Base-by-base conservation (phyloP, 1,139 yeast species). In the Wickerhamomyces sp. region DNA sequence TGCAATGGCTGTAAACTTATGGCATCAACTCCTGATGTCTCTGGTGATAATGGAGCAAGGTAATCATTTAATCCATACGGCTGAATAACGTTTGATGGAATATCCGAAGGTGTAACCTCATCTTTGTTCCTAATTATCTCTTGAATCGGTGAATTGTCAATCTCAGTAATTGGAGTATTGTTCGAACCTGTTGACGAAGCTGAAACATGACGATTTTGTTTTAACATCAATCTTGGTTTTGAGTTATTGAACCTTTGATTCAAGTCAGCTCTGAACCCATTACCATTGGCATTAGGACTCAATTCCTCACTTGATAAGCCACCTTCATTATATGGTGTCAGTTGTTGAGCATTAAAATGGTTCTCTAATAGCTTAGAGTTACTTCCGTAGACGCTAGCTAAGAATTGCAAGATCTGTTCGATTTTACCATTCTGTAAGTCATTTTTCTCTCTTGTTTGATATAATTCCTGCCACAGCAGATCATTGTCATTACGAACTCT, bases 401-500 rank as follows among this genome's bases (percentile, higher is more conserved):
- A 70, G 57, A 93, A 91, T 54, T 94, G 79, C 59, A 94, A 69
- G 40, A 93, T 93, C 57, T 88, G 85, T 56, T 90, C 96, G 50
- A 93, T 72, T 27, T 96, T 89, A 53, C 87, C 91, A 34, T 91
- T 82, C 62, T 93, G 99, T 37, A 84, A 75, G 54, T 84, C 80
- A 62, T 90, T 88, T 50, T 94, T 78, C 62, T 93, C 97, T 46
- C 97, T 72, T 6, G 94, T 84, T 46, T 83, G 69, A 59, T 76
- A 82, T 59, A 89, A 84, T 62, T 93, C 99, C 49, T 83, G 82
- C 99, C 99, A 93, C 44, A 93, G 69, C 56, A 89, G 68, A 61
- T 89, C 91, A 64, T 93, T 93, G 60, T 94, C 99, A 54, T 83
- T 84, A 52, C 91, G 76, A 36, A 93, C 81, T 49, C 97, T 73